These are phyloP conservation scores for Fraxinus xanthoxyloides DNA, from an alignment of 305 asterid genomes.

Conservation along the genomic window DNA sequence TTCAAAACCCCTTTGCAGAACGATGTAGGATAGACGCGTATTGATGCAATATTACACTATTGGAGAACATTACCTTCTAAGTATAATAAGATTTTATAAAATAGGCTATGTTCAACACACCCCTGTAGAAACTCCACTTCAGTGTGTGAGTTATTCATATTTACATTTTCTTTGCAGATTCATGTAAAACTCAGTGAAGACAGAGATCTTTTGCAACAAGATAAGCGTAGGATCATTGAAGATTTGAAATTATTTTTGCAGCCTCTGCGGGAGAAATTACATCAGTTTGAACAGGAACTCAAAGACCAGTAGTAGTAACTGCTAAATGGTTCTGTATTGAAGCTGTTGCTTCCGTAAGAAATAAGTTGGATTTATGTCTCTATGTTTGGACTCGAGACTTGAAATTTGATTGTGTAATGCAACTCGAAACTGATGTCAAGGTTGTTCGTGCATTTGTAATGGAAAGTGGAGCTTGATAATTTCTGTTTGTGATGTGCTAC, in stretches of 20 bases:
- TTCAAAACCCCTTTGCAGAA: not conserved
- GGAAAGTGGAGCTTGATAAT: not conserved
- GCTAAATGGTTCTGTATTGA: not conserved
- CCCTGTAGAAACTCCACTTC: not conserved
- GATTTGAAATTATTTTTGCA: slow-evolving; percentile 61
- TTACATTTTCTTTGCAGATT: slow-evolving; percentile 39
- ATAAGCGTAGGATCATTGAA: slow-evolving; percentile 47
- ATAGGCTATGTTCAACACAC: not conserved
- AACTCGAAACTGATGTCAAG: not conserved
- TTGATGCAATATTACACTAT: not conserved
- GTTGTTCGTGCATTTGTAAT: not conserved
- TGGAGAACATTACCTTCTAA: not conserved
- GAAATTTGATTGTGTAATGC: not conserved
- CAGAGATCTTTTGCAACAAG: slow-evolving; percentile 54
- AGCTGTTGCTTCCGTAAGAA: not conserved
- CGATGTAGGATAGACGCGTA: not conserved
- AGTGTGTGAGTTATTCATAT: not conserved
- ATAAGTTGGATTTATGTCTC: not conserved
- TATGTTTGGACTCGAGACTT: not conserved
- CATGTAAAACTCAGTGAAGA: slow-evolving; percentile 65
- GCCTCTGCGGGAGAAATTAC: slow-evolving; percentile 65
- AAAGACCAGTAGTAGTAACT: slow-evolving; percentile 43
- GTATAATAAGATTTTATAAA: not conserved
- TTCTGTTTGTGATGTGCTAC: not conserved
- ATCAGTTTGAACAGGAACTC: slow-evolving; percentile 77